phyloP scores from a whole-genome alignment of 2,329 filamentous ascomycete species.

The Xylaria sp. region DNA sequence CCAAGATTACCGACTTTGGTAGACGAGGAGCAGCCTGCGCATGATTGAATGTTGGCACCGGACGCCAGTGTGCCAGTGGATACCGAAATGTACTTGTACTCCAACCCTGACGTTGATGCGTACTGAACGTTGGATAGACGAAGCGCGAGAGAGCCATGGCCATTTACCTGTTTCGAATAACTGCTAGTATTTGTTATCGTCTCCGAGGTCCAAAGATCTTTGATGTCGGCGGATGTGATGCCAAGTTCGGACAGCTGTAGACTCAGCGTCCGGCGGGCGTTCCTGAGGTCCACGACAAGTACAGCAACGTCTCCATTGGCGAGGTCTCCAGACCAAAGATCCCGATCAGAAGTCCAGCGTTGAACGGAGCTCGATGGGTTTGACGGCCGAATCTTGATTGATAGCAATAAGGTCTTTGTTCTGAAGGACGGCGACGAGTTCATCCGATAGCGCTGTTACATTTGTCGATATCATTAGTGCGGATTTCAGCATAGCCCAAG shows the following conservation, averaged over 20 bases:
- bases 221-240: slow-evolving; percentile 19
- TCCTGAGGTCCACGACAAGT: slow-evolving; percentile 22
- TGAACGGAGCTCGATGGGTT: slow-evolving; percentile 22
- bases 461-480: slow-evolving; percentile 25
- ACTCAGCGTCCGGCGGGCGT: slow-evolving; percentile 14
- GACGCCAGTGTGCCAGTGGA: slow-evolving; percentile 13
- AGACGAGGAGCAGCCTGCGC: slow-evolving; percentile 11
- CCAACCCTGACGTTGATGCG: background rate
- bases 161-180: slow-evolving; percentile 19
- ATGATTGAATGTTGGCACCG: slow-evolving; percentile 18
- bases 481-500: slow-evolving; percentile 23
- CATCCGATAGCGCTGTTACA: slow-evolving; percentile 7
- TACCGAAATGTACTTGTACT: slow-evolving; percentile 12
- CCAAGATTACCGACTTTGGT: slow-evolving; percentile 21
- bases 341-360: slow-evolving; percentile 20
- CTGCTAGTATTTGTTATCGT: background rate
- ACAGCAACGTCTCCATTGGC: slow-evolving; percentile 22
- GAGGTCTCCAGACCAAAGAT: slow-evolving; percentile 19
- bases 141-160: slow-evolving; percentile 19
- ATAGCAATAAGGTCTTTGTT: slow-evolving; percentile 21
- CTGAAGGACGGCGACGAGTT: slow-evolving; percentile 18
- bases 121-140: slow-evolving; percentile 20
- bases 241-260: slow-evolving; percentile 14
- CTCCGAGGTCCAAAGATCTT: slow-evolving; percentile 17
- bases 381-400: slow-evolving; percentile 21